Base-by-base conservation (phyloP, 2,329 filamentous ascomycete species). In the Knoxdaviesia proteae region DNA sequence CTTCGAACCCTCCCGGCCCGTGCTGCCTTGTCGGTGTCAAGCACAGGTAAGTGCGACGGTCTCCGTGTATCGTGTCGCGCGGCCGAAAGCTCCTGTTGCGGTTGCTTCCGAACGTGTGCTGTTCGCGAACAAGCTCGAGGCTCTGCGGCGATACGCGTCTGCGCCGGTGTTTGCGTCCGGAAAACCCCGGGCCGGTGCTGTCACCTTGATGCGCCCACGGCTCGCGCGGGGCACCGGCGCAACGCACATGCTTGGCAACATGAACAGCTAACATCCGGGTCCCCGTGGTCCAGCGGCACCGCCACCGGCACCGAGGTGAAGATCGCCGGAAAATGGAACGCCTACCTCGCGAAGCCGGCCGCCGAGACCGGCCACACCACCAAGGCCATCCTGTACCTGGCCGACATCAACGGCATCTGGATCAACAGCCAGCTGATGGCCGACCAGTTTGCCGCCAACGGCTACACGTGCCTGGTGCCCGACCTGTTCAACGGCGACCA, bases 11-110 rank as follows among this genome's bases (percentile, higher is more conserved):
- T 43, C 68, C 69, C 8, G 64, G 52, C 44, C 50, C 58, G 43
- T 74, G 70, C 63, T 74, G 70, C 58, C 60, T 60, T 33, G 50
- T 64, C 43, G 69, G 68, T 46, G 57, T 67, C 46, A 66, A 62
- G 53, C 68, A 71, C 49, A 63, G 69, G 68, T 71, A 57, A 53
- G 69, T 60, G 42, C 31, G 5, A 9, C 31, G n/a, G 31, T 33
- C 30, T 20, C 32, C 10, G 6, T 2, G 11, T 20, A n/a, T 40
- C 8, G 10, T 39, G 20, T 20, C 20, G 20, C 20, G 20, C 3
- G 2, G 20, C 20, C 20, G 20, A 20, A 2, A 20, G 20, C 20
- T 20, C 20, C 20, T 2, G 20, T 20, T 20, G 2, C 3, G 20
- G 20, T 20, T 20, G 20, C 20, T 20, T 20, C 20, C 20, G 20